Evolutionary conservation across 2,329 filamentous ascomycete genomes (phyloP).

Genomic region (Talaromyces islandicus): DNA sequence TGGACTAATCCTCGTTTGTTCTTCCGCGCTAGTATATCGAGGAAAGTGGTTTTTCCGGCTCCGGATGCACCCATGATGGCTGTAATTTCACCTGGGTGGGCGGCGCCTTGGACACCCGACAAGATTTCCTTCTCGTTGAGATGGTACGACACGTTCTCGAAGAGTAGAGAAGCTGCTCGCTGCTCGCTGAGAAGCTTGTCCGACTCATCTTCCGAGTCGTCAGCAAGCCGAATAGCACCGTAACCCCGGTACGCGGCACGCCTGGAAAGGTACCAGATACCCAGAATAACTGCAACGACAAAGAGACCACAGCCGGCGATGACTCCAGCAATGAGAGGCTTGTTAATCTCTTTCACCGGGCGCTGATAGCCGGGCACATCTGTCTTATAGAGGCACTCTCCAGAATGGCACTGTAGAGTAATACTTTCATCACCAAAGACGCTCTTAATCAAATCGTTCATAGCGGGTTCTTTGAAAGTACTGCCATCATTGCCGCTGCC

Average conservation of each 20-base stretch:
- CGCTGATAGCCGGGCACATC: constrained; percentile 86
- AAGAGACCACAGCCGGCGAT: constrained; percentile 84
- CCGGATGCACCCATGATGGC: constrained; percentile 98
- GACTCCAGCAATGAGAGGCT: constrained; percentile 86
- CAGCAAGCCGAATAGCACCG: constrained; percentile 68
- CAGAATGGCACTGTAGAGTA: constrained; percentile 70
- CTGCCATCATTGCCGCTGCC: constrained; percentile 63
- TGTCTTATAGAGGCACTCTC: constrained; percentile 89
- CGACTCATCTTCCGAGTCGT: constrained; percentile 83
- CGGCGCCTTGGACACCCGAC: constrained; percentile 70
- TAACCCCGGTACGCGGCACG: constrained; percentile 57
- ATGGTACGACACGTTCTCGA: constrained; percentile 78
- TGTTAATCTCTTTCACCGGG: constrained; percentile 92
- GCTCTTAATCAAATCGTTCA: constrained; percentile 81
- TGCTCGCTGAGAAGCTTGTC: constrained; percentile 85
- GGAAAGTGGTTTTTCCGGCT: constrained; percentile 93
- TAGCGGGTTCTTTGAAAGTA: constrained; percentile 81
- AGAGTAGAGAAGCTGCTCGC: constrained; percentile 81
- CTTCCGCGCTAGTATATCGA: constrained; percentile 93
- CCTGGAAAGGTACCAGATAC: constrained; percentile 82
- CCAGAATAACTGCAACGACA: constrained; percentile 75
- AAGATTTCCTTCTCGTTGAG: constrained; percentile 87
- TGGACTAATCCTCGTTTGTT: constrained; percentile 79
- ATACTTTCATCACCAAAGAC: constrained; percentile 94
- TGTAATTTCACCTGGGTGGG: constrained; percentile 90